Base-by-base conservation (phyloP, 345 rosid species). In the Eucalyptus regnans region DNA sequence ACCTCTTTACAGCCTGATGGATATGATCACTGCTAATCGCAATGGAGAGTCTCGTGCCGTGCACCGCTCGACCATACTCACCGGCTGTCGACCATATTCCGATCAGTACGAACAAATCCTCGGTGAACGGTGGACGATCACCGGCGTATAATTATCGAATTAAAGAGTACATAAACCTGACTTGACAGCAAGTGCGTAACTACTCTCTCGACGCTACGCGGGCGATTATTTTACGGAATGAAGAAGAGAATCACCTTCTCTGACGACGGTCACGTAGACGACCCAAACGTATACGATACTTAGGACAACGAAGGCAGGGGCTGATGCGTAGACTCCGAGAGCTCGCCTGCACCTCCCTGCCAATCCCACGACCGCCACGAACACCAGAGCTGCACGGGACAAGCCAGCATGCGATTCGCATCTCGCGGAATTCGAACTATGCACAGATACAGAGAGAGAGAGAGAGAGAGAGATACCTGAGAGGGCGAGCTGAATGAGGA, bases 291-390 rank as follows among this genome's bases (percentile, higher is more conserved):
- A 94, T 31, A 92, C 52, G 44, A 92, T 56, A 54, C 33, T 93
- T 90, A 89, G 89, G 93, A 94, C 90, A 41, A 95, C 95, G 48
- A 94, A 90, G 88, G 94, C 96, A 33, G 95, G 92, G 80, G 96
- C 95, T 1, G 95, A 94, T 22, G 94, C 92, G 89, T 50, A 51
- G 86, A 93, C 90, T 86, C 94, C 93, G 85, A 92, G 89, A 37
- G 94, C 87, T 90, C 92, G 92, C 91, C 93, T 91, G 66, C 91
- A 94, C 91, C 92, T 89, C 86, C 94, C 89, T 46, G 94, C 93
- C 41, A 93, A 17, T 9, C 92, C 97, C 64, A 91, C 27, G 52
- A 91, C 91, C 56, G 91, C 56, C 54, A 93, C 83, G 48, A 93
- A 29, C 87, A 92, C 84, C 88, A 93, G 86, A 88, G 66, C 96